Evolutionary conservation across 1,139 yeast genomes (phyloP), one percentile per base, ranked within the genome.

Genomic region (Pichia sp.): DNA sequence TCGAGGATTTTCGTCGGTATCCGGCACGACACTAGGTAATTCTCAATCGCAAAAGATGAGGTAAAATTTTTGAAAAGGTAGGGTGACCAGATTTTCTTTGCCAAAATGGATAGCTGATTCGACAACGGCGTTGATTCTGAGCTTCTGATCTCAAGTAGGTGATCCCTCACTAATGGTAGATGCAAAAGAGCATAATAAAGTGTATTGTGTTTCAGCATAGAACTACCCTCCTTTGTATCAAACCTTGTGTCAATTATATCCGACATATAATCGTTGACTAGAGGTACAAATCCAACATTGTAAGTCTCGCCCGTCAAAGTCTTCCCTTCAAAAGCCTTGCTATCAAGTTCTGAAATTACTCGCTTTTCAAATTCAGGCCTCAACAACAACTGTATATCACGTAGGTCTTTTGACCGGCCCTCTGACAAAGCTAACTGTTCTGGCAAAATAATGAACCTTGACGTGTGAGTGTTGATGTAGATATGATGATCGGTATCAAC

Each of bases 21-120:
- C 56, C 76, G 77, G 49, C 75, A 74, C 0, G 85, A 75, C 16
- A 65, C 56, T 1, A 85, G 68, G 54, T 70, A 71, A 59, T 81
- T 84, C 50, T 85, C 67, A 13, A 87, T 70, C 51, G 84, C 89
- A 62, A 81, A 86, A 0, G 90, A 86, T 0, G 93, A 82, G 2
- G 86, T 75, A 64, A 85, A 90, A 2, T 76, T 69, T 57, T 79
- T 79, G 66, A 82, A 83, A 29, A 87, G 72, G 46, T 71, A 70
- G 1, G 78, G 72, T 5, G 85, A 85, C 93, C 93, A 88, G 5
- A 85, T 52, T 58, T 83, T 84, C 55, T 85, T 75, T 0, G 79
- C 63, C 31, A 86, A 66, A n/a, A 75, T 49, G 56, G 67, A 60
- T 55, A 64, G 59, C 57, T 53, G 65, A 51, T 30, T 53, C 30